These are phyloP conservation scores for Letharia columbiana DNA, from an alignment of 495 filamentous ascomycete genomes.

Conservation along the genomic window DNA sequence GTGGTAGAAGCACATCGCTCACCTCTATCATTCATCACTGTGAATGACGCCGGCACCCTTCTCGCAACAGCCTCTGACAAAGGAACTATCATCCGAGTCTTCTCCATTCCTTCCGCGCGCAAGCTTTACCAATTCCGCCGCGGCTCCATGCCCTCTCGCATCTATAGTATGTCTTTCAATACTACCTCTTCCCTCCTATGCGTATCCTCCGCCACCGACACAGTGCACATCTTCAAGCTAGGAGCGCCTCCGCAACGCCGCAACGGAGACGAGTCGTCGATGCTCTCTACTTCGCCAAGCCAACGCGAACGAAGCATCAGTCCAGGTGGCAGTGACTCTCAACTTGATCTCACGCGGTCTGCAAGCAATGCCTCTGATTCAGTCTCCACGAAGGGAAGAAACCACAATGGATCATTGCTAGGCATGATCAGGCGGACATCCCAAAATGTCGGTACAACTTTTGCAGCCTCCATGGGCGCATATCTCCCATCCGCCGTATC, in stretches of 20 bases:
- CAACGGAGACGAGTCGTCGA: conserved; percentile 29
- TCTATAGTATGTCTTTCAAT: conserved; percentile 99
- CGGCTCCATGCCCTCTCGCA: conserved; percentile 85
- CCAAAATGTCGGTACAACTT: conserved; percentile 82
- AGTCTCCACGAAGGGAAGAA: conserved; percentile 34
- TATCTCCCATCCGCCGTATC: conserved; percentile 88
- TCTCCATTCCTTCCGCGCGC: conserved; percentile 76
- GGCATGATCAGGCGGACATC: conserved; percentile 94
- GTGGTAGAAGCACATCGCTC: conserved; percentile 88
- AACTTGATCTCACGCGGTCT: conserved; percentile 26
- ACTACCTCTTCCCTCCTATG: conserved; percentile 84
- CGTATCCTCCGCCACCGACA: conserved; percentile 92
- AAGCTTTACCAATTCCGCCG: conserved; percentile 93
- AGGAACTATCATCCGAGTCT: conserved; percentile 93
- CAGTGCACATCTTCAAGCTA: conserved; percentile 92
- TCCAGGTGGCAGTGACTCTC: conserved; percentile 34
- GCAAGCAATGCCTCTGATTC: conserved; percentile 27
- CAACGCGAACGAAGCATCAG: conserved; percentile 36
- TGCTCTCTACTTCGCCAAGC: conserved; percentile 28
- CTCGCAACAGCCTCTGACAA: conserved; percentile 95
- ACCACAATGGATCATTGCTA: conserved; percentile 61
- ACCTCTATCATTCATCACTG: conserved; percentile 77
- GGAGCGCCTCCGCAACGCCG: conserved; percentile 28
- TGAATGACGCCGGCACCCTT: conserved; percentile 88
- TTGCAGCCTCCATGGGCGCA: conserved; percentile 79